These are phyloP conservation scores for Betula pendula DNA, from an alignment of 306 rosid species.

Conservation along the genomic window DNA sequence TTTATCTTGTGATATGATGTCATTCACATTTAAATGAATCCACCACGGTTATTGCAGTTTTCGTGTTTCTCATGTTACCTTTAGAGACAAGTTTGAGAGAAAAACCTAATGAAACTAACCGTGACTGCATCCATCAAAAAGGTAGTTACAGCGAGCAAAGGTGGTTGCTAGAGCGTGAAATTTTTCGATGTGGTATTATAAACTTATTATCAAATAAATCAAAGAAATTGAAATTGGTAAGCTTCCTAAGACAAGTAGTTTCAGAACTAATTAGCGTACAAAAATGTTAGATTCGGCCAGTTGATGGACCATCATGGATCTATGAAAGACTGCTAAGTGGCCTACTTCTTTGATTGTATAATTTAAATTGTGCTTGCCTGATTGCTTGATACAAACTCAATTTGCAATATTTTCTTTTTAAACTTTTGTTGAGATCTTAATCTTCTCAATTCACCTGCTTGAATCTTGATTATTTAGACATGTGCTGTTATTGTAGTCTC, in stretches of 20 bases:
- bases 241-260: background rate
- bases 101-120: slow-evolving; percentile 4
- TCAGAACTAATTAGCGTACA: background rate
- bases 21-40: background rate
- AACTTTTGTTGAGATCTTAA: background rate
- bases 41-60: background rate
- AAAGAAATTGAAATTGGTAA: background rate
- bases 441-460: background rate
- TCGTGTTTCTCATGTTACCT: slow-evolving; percentile 2
- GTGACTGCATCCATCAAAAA: background rate
- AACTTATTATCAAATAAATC: background rate
- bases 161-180: background rate
- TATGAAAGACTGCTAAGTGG: background rate
- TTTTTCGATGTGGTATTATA: background rate
- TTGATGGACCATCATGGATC: background rate
- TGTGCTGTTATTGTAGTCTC: background rate
- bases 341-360: background rate
- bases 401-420: background rate
- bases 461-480: background rate
- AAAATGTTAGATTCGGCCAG: background rate
- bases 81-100: background rate
- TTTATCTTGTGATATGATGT: background rate
- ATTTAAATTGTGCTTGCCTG: background rate
- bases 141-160: background rate
- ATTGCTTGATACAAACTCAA: background rate